phyloP scores from a whole-genome alignment of 1,284 basidiomycete species.

The Naganishia sp. region DNA sequence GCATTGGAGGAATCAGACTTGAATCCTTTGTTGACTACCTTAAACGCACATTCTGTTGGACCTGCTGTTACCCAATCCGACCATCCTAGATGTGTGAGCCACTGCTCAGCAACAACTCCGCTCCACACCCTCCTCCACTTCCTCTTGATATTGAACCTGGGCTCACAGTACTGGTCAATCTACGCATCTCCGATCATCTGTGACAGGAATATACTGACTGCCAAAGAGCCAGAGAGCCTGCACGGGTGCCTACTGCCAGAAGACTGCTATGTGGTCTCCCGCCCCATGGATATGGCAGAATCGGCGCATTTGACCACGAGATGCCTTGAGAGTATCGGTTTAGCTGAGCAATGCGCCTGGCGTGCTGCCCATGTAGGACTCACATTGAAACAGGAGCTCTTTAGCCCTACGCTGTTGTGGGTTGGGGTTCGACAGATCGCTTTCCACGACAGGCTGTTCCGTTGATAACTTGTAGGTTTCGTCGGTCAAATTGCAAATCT shows the following conservation, averaged over 20 bases:
- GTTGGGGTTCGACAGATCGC: background rate
- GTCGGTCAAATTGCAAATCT: constrained; percentile 11
- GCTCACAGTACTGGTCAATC: background rate
- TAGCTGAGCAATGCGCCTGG: background rate
- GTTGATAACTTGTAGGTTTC: constrained; percentile 15
- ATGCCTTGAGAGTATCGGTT: background rate
- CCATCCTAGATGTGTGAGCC: constrained; percentile 17
- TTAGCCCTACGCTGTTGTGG: background rate
- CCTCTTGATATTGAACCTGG: background rate
- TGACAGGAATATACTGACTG: constrained; percentile 2
- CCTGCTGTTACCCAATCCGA: constrained; percentile 11
- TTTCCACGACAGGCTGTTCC: background rate
- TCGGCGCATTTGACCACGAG: constrained; percentile 17
- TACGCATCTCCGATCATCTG: background rate
- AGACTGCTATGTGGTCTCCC: constrained; percentile 18
- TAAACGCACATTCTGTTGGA: background rate
- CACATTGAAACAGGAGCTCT: constrained; percentile 19
- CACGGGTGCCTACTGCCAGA: constrained; percentile 8
- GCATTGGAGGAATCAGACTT: no score
- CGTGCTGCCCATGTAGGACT: background rate
- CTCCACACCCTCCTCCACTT: constrained; percentile 14
- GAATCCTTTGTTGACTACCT: no score
- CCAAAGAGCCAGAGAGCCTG: constrained; percentile 17
- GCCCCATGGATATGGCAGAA: constrained; percentile 17
- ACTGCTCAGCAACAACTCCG: constrained; percentile 7